phyloP scores from a whole-genome alignment of 768 basidiomycete genomes.

The Kwoniella botswanensis region DNA sequence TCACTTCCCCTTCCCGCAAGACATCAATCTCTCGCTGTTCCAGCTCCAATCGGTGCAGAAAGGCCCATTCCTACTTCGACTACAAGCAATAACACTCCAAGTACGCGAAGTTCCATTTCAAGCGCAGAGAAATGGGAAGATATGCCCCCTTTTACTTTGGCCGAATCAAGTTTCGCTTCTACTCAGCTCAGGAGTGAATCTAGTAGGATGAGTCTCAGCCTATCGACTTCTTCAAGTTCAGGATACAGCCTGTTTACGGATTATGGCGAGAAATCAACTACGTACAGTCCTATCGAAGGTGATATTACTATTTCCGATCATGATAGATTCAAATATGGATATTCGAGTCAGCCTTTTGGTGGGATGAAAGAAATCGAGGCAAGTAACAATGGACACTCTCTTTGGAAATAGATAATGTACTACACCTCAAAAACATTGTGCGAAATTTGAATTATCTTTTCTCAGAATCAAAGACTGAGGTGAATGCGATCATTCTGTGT shows the following conservation, averaged over 20 bases:
- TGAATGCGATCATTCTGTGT: neutral
- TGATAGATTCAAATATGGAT: neutral
- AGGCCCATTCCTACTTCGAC: neutral
- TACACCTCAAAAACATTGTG: no score
- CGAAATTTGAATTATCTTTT: no score
- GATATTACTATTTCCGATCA: slow-evolving; percentile 1
- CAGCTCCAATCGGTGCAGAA: slow-evolving; percentile 16
- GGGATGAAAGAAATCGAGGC: no score
- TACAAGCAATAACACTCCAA: neutral
- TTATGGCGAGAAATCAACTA: neutral
- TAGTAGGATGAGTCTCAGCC: slow-evolving; percentile 9
- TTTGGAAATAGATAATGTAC: neutral
- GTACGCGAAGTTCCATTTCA: neutral
- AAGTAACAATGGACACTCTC: neutral
- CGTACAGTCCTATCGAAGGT: neutral
- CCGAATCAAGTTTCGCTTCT: slow-evolving; percentile 1
- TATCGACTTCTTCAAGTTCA: slow-evolving; percentile 13
- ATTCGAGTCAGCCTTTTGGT: neutral
- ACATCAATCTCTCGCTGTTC: neutral
- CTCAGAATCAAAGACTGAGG: no score
- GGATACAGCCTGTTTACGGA: slow-evolving; percentile 13
- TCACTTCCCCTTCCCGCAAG: neutral
- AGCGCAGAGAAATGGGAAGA: slow-evolving; percentile 7
- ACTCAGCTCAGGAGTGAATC: slow-evolving; percentile 8
- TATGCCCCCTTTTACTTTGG: slow-evolving; percentile 18